Conservation (phyloP, 2,329 filamentous ascomycete species). For the Eutypella sp. region DNA sequence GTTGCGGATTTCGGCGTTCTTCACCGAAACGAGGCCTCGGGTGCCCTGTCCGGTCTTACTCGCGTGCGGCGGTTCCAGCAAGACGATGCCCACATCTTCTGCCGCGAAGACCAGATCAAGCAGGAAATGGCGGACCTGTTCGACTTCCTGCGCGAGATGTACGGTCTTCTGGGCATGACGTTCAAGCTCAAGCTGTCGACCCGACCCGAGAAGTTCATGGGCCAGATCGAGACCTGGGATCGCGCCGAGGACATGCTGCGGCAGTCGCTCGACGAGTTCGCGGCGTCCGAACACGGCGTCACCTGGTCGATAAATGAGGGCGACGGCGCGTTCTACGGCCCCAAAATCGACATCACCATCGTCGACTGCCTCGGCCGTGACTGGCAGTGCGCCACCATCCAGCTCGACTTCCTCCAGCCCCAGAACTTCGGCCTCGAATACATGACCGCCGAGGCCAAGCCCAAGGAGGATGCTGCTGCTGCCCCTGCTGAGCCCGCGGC, state of each 20-base stretch:
- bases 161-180: conserved; percentile 77
- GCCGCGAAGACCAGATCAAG: conserved; percentile 55
- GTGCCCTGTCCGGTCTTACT: conserved; percentile 75
- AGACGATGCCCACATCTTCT: conserved; percentile 89
- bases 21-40: conserved; percentile 82
- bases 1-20: conserved; percentile 84
- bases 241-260: conserved; percentile 77
- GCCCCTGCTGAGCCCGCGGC: conserved; percentile 16
- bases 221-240: conserved; percentile 83
- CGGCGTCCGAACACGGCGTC: conserved; percentile 46
- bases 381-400: conserved; percentile 88
- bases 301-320: conserved; percentile 90
- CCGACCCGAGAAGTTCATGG: conserved; percentile 81
- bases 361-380: conserved; percentile 80
- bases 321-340: conserved; percentile 96
- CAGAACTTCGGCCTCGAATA: conserved; percentile 86
- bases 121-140: conserved; percentile 63
- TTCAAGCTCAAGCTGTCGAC: conserved; percentile 97
- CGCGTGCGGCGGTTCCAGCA: conserved; percentile 84
- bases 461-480: conserved; percentile 29
- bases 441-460: conserved; percentile 61
- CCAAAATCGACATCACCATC: conserved; percentile 97
- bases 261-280: conserved; percentile 74
- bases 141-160: conserved; percentile 64
- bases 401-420: conserved; percentile 84